Evolutionary conservation across 495 filamentous ascomycete species (phyloP), one percentile per base, ranked within the genome.

Genomic region (Trichoderma erinaceum): DNA sequence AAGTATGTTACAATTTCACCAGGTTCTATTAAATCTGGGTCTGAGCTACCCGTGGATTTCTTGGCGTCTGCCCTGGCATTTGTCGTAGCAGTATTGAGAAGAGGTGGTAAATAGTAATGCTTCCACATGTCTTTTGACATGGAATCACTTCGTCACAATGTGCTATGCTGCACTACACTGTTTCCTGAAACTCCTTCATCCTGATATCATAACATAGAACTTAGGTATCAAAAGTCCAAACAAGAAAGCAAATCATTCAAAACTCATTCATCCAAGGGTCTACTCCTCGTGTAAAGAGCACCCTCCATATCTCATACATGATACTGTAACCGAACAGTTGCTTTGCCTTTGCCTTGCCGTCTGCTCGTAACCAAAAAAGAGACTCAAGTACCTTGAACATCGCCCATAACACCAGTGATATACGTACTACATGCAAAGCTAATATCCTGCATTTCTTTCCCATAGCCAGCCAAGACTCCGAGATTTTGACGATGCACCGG

Each of bases 331-430:
- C 50, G 7, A 29, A 29, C 29, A 29, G 29, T 29, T 29, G 29
- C 29, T 29, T 29, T 29, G 29, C 29, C 29, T 1, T 29, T n/a
- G 16, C 16, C 16, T 25, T 11, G 50, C 50, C 21, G 50, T 21
- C 16, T 56, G n/a, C 4, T 56, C 50, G 50, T 56, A 56, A 56
- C 8, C 21, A 25, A 56, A 56, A n/a, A 25, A 10, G 35, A 38
- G 35, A 38, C 35, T 25, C 15, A 3, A n/a, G 4, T 56, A 56
- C 21, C 29, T 29, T 29, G 29, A 29, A 23, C 50, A 56, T 56
- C 50, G n/a, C 50, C 43, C 43, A 16, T 16, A 56, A 56, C 50
- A 56, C 50, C 50, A 56, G 18, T 61, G 56, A 61, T 32, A 61
- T 32, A 61, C 13, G 12, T 29, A 61, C 56, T 32, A 16, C 27